Conservation (phyloP, 345 rosid species). For the Eucalyptus erythrocorys region DNA sequence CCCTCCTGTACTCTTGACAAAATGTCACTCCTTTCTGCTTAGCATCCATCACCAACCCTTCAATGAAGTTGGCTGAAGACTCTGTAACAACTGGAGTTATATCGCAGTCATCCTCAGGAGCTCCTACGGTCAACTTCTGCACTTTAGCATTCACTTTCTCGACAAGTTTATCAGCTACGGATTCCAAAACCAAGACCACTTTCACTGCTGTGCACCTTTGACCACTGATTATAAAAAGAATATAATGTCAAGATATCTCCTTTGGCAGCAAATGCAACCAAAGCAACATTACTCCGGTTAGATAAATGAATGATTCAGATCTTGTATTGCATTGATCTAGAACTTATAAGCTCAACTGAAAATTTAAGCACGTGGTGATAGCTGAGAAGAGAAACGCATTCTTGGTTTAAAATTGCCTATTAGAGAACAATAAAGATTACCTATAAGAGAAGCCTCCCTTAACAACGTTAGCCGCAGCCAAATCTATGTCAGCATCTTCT, state of each 20-base stretch:
- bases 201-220: constrained; percentile 98
- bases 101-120: constrained; percentile 84
- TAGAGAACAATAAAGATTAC: constrained; percentile 5
- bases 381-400: neutral
- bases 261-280: neutral
- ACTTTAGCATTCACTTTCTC: constrained; percentile 81
- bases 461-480: constrained; percentile 77
- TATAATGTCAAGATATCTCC: neutral
- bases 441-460: constrained; percentile 99
- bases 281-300: neutral
- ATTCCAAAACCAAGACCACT: constrained; percentile 84
- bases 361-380: neutral
- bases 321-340: neutral
- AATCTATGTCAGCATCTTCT: constrained; percentile 92
- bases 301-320: neutral
- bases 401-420: neutral
- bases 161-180: constrained; percentile 66
- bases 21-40: constrained; percentile 90
- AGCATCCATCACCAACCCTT: constrained; percentile 88
- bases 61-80: constrained; percentile 94
- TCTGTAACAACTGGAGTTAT: constrained; percentile 93
- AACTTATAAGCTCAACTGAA: neutral
- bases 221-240: constrained; percentile 30
- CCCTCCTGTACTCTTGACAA: constrained; percentile 81
- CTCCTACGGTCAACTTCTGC: constrained; percentile 65